Conservation (phyloP, 1,284 basidiomycete genomes). For the Malassezia nana region DNA sequence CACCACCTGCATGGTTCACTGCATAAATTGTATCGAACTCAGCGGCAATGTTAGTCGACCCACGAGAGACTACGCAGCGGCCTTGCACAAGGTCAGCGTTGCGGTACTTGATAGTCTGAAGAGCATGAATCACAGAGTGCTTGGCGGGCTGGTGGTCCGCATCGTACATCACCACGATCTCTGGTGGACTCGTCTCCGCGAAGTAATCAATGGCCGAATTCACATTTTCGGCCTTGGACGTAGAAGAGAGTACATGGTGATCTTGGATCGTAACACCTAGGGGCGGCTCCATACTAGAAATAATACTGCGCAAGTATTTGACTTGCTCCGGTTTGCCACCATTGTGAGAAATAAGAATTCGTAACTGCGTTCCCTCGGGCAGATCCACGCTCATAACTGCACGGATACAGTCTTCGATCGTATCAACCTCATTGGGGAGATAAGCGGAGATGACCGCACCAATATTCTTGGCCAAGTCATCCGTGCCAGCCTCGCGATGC, state of each 20-base stretch:
- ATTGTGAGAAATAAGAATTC: not conserved
- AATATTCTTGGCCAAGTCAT: not conserved
- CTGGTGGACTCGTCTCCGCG: conserved; percentile 23
- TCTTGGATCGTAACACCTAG: not conserved
- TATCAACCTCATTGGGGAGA: not conserved
- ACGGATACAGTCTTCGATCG: conserved; percentile 3
- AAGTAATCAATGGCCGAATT: conserved; percentile 30
- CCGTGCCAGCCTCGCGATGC: not conserved
- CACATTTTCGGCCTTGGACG: conserved; percentile 37
- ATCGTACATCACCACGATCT: conserved; percentile 37
- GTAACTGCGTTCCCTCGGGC: not conserved
- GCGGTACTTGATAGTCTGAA: conserved; percentile 28
- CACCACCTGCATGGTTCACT: conserved; percentile 35
- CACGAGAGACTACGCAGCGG: conserved; percentile 30
- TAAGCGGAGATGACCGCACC: not conserved
- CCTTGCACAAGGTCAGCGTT: conserved; percentile 44
- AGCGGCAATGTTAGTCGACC: conserved; percentile 28
- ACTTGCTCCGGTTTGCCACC: not conserved
- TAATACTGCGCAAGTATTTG: not conserved
- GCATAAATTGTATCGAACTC: conserved; percentile 42
- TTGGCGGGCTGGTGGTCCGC: conserved; percentile 38
- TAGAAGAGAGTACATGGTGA: conserved; percentile 17
- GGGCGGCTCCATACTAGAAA: not conserved
- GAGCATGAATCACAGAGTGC: conserved; percentile 33
- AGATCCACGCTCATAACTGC: not conserved